Base-by-base conservation (phyloP, 2,329 filamentous ascomycete genomes). In the Beauveria bassiana region DNA sequence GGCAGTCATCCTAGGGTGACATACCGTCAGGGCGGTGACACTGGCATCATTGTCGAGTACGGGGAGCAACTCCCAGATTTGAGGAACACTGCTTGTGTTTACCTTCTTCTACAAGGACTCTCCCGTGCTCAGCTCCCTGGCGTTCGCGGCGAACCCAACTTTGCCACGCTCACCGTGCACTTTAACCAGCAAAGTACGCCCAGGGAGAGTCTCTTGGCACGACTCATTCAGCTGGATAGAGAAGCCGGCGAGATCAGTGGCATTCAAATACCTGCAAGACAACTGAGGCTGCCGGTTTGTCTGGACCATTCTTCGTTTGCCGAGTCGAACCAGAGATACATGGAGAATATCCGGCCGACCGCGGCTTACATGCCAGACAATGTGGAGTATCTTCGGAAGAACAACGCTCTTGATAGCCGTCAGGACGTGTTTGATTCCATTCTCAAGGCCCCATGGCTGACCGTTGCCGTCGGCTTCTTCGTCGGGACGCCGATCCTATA, bases 281-380 rank as follows among this genome's bases (percentile, higher is more conserved):
- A 63, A 16, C 59, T 70, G 28, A 62, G 63, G 18, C 58, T 71
- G 16, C 70, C 70, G 12, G 63, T 70, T 31, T 67, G 68, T 16
- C 67, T 70, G 46, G 63, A 70, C 34, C 65, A 68, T 45, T 62
- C 63, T 5, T 66, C 65, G 16, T 54, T 77, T 38, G 77, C 79
- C 77, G 81, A 46, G 12, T 46, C 55, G 9, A 47, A 22, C 0
- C 72, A 81, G 61, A 75, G 84, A 10, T 87, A 87, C 69, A 84
- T 82, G 73, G 79, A 80, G 38, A 85, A 81, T 3, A 81, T 84
- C 62, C 76, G 84, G 2, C 80, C 81, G 1, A 79, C 83, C 28
- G 85, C 85, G 1, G 77, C 80, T 1, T 87, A 86, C 63, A 73
- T 87, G 0, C 84, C 84, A 0, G 80, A 85, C 66, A 85, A 85